phyloP scores from a whole-genome alignment of 2,329 filamentous ascomycete genomes.

The Escovopsis sp. region DNA sequence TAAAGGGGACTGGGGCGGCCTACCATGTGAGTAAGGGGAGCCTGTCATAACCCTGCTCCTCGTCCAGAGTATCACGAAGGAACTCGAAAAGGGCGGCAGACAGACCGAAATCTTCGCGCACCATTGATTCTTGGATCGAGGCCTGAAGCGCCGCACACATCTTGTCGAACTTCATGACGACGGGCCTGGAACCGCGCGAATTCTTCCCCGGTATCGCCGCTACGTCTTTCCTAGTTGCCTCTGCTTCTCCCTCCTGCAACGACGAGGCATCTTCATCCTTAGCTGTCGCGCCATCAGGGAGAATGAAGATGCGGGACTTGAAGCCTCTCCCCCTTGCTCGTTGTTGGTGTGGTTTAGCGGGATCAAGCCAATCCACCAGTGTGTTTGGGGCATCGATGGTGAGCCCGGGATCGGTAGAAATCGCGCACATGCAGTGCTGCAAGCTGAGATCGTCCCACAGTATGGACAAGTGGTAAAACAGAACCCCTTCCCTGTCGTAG shows the following conservation, averaged over 20 bases:
- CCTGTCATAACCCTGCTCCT: conserved; percentile 12
- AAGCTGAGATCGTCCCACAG: conserved; percentile 29
- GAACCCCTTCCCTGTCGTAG: conserved; percentile 20
- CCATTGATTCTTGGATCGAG: conserved; percentile 7
- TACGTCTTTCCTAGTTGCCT: background rate
- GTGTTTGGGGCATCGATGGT: conserved; percentile 15
- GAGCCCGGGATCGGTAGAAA: conserved; percentile 10
- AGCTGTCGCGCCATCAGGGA: conserved; percentile 21
- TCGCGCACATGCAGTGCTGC: conserved; percentile 22
- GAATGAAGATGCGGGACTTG: conserved; percentile 19
- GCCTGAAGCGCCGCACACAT: conserved; percentile 11
- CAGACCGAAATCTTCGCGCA: conserved; percentile 11
- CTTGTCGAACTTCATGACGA: conserved; percentile 12
- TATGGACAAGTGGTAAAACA: conserved; percentile 33
- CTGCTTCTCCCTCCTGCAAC: too few species aligned
- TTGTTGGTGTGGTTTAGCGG: conserved; percentile 13
- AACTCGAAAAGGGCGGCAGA: conserved; percentile 13
- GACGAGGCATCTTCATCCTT: conserved; percentile 1
- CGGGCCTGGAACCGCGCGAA: conserved; percentile 4
- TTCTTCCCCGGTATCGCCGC: background rate
- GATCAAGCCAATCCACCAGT: conserved; percentile 13
- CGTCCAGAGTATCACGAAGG: conserved; percentile 13
- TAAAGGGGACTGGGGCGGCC: background rate
- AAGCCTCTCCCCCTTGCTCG: conserved; percentile 14
- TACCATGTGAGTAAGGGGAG: conserved; percentile 22